These are phyloP conservation scores for Phytophthora uliginosa DNA, from an alignment of 352 stramenopile species.

Conservation along the genomic window DNA sequence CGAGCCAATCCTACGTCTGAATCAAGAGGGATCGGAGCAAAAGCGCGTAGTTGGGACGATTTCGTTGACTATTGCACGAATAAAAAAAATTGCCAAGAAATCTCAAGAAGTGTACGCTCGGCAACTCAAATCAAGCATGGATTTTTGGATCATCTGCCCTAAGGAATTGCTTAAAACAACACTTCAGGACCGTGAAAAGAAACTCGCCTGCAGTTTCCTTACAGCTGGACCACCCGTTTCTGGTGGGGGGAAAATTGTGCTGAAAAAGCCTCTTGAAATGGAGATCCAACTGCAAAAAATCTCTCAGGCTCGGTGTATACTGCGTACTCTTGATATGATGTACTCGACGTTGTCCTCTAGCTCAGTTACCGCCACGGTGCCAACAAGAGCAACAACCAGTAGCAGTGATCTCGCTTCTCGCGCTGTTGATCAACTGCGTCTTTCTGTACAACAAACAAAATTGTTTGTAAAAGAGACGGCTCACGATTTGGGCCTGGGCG, in stretches of 20 bases:
- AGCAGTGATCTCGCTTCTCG: slow-evolving; percentile 7
- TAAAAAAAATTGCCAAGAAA: slow-evolving; percentile 21
- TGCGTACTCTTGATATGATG: slow-evolving; percentile 41
- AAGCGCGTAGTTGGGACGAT: slow-evolving; percentile 67
- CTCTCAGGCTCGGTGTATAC: slow-evolving; percentile 52
- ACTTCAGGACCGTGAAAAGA: slow-evolving; percentile 51
- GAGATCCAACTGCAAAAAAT: slow-evolving; percentile 68
- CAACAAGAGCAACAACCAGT: background rate
- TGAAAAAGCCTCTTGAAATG: slow-evolving; percentile 45
- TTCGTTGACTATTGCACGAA: slow-evolving; percentile 43
- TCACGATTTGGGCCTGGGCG: slow-evolving; percentile 53
- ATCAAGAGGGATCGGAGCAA: slow-evolving; percentile 32
- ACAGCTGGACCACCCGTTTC: slow-evolving; percentile 37
- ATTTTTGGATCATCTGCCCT: slow-evolving; percentile 59
- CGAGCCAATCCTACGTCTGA: slow-evolving; percentile 40
- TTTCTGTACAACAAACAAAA: slow-evolving; percentile 56
- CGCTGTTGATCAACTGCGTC: slow-evolving; percentile 48
- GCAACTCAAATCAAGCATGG: slow-evolving; percentile 35
- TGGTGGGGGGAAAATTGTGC: slow-evolving; percentile 35
- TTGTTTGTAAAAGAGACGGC: slow-evolving; percentile 62
- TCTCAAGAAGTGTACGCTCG: slow-evolving; percentile 47
- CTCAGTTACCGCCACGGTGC: background rate
- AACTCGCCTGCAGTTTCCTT: slow-evolving; percentile 56
- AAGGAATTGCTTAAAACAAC: slow-evolving; percentile 60
- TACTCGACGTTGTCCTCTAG: slow-evolving; percentile 2